Base-by-base conservation (phyloP, 192 early-diverging fungal genomes). In the Backusella macrospora region DNA sequence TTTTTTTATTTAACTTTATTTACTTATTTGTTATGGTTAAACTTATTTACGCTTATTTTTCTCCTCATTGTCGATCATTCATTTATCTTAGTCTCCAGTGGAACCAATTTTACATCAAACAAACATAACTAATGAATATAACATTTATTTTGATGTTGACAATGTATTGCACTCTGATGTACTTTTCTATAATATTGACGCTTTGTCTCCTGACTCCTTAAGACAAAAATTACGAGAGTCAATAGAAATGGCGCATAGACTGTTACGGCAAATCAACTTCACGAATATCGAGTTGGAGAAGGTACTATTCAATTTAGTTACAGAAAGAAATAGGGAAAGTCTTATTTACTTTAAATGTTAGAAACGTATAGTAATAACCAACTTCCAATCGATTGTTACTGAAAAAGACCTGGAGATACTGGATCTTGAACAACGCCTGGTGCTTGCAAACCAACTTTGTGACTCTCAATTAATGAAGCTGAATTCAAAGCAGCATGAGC, bases 361-460 rank as follows among this genome's bases (percentile, higher is more conserved):
- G 75, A 70, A 59, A 64, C 55, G 47, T 16, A 62, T 65, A 29
- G 52, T 48, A 5, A 71, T 64, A 6, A 43, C 21, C 13, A 71
- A 48, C 26, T 47, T 77, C 4, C 69, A 77, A 47, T 34, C 64
- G 12, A 48, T 65, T 16, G 4, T 77, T 29, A 55, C 47, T 37
- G 43, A 38, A 40, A 77, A 77, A 43, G 76, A 77, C 16, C 39
- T 77, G 26, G 71, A 77, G 37, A n/a, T 77, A 39, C 70, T 69
- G 23, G 71, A 77, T 15, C 71, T 62, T 23, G 46, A 44, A 4
- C 65, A 69, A 40, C 64, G 65, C 1, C 44, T 48, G 38, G 18
- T 59, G 14, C 63, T 62, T 1, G 49, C 48, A 21, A 43, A 55
- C 13, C 68, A 76, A 15, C 43, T 40, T 2, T 69, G 44, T 48